Evolutionary conservation across 768 basidiomycete species (phyloP), one percentile per base, ranked within the genome.

Genomic region (Gymnopilus dilepis): DNA sequence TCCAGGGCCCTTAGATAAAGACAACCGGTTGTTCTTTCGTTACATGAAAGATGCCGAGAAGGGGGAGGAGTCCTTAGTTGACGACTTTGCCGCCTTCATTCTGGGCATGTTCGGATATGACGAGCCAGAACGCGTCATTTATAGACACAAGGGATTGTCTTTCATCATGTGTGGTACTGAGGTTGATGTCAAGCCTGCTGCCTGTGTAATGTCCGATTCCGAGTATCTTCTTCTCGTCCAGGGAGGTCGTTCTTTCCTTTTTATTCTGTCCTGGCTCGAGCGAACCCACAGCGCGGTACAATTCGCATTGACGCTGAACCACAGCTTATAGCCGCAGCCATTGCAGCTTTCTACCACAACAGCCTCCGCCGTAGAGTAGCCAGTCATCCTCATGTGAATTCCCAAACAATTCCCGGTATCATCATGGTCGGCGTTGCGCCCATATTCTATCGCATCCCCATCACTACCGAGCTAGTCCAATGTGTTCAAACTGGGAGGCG

Each of bases 261-360:
- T 6, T 21, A 21, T 45, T 45, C 4, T 45, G n/a, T 22, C n/a
- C 11, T 19, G n/a, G 13, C 13, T 57, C 22, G 43, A 4, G 24
- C 56, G 30, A 11, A 31, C 15, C 7, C 52, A 26, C 21, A 52
- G 37, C 17, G 38, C 38, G 15, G 21, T 26, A 4, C 6, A 7
- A 22, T 12, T 6, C 30, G 17, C 21, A 28, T 50, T 8, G 66
- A 75, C 56, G 70, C 71, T n/a, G 74, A 76, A 51, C 66, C 76
- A 12, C 71, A 70, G 55, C 62, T 78, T 34, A 68, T 77, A 22
- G 76, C 74, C 12, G 63, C 64, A 31, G 72, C 74, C 5, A 70
- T 78, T 48, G 75, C 76, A 12, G 74, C 74, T 21, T 75, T 69
- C 64, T 61, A 66, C 52, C 64, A 68, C 41, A 76, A 72, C 65